Percentiles rank a stretch among this genome's conserved stretches.
These are phyloP conservation scores for Tulasnella sp. DNA, from an alignment of 768 basidiomycete genomes.

Conservation along the genomic window DNA sequence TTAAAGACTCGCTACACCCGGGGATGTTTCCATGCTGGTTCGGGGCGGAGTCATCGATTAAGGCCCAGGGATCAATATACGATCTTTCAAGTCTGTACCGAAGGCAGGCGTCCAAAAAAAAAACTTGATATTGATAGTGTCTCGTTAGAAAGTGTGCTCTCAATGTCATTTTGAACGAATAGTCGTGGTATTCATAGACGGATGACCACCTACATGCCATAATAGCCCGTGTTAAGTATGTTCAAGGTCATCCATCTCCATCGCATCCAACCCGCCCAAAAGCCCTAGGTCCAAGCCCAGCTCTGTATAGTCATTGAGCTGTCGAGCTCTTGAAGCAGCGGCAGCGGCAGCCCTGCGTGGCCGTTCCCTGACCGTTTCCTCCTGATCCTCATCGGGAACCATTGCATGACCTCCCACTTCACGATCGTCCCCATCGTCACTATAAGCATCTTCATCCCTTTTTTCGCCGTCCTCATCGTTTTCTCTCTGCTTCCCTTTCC, in stretches of 20 bases:
- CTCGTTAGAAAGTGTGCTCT: too few relatives aligned
- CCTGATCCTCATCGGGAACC: neutral
- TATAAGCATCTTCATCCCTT: neutral
- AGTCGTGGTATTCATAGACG: neutral
- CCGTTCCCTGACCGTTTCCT: neutral
- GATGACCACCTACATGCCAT: neutral
- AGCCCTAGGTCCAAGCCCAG: neutral
- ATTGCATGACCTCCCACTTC: neutral
- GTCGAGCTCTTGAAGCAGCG: neutral
- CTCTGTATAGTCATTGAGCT: neutral
- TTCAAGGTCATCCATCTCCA: neutral
- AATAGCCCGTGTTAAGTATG: neutral
- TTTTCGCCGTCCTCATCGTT: constrained; percentile 3
- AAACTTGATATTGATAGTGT: too few relatives aligned
- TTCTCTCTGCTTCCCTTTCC: constrained; percentile 7
- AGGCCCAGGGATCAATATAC: too few relatives aligned
- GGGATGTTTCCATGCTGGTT: too few relatives aligned
- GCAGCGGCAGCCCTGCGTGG: neutral
- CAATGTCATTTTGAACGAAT: neutral
- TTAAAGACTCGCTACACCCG: too few relatives aligned
- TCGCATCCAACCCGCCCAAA: neutral
- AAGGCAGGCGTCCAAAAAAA: too few relatives aligned
- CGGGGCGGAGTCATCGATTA: too few relatives aligned
- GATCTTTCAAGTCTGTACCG: too few relatives aligned
- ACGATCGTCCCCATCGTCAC: neutral